These are phyloP conservation scores for Pseudofabraea citricarpa DNA, from an alignment of 2,329 filamentous ascomycete species.

Conservation along the genomic window DNA sequence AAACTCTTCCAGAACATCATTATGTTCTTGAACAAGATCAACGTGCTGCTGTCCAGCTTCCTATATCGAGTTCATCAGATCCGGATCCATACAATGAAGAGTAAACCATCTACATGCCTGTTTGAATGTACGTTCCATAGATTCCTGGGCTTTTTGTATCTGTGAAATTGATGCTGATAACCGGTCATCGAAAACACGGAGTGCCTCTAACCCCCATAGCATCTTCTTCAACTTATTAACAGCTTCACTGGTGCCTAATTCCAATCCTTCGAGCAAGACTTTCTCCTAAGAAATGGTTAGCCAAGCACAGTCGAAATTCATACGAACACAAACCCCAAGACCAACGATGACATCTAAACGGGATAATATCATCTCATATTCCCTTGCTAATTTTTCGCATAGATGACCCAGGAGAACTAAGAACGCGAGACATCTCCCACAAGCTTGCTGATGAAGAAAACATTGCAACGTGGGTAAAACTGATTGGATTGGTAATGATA, in stretches of 20 bases:
- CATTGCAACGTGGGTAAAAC: conserved; percentile 7
- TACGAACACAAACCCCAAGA: conserved; percentile 9
- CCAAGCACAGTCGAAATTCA: not conserved
- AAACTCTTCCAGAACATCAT: conserved; percentile 15
- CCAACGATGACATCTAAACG: conserved; percentile 9
- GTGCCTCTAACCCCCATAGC: conserved; percentile 15
- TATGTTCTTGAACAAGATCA: conserved; percentile 13
- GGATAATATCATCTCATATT: conserved; percentile 13
- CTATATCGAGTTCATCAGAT: no score
- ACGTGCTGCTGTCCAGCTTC: conserved; percentile 12
- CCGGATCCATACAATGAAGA: no score
- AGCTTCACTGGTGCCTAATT: conserved; percentile 12
- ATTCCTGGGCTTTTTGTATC: conserved; percentile 14
- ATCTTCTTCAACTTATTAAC: conserved; percentile 16
- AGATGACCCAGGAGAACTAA: conserved; percentile 14
- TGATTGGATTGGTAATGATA: conserved; percentile 2
- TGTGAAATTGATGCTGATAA: conserved; percentile 12
- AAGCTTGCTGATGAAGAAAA: conserved; percentile 15
- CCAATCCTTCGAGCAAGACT: conserved; percentile 13
- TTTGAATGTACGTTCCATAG: conserved; percentile 12
- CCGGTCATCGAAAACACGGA: conserved; percentile 15
- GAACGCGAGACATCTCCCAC: conserved; percentile 16
- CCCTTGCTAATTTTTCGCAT: conserved; percentile 12
- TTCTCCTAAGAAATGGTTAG: conserved; percentile 8
- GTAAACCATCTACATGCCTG: no score